Percentiles rank a stretch among this genome's conserved stretches.
Evolutionary conservation across 192 early-diverging fungal genomes (phyloP).

Genomic region (Allomyces arbusculus): DNA sequence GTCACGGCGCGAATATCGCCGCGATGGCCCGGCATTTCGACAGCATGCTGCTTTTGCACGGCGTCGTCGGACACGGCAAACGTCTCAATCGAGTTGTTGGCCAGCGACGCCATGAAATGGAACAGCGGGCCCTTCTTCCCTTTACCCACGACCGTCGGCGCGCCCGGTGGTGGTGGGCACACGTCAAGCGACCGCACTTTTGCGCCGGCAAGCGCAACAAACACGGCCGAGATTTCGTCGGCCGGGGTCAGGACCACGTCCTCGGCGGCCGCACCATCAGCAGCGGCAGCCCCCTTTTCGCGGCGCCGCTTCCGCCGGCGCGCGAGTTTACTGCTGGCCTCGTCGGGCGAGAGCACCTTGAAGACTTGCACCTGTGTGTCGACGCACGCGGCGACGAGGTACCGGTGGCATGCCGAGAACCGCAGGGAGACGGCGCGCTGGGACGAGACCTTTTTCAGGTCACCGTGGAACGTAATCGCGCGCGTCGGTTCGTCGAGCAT

Average conservation of each 20-base stretch:
- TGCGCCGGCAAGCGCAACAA: slow-evolving; percentile 47
- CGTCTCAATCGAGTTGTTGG: slow-evolving; percentile 67
- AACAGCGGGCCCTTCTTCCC: slow-evolving; percentile 2
- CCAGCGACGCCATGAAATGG: slow-evolving; percentile 46
- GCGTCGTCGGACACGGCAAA: slow-evolving; percentile 43
- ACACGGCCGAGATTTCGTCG: slow-evolving; percentile 56
- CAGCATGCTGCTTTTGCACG: slow-evolving; percentile 35
- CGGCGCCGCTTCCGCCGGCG: slow-evolving; percentile 54
- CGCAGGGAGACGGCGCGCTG: slow-evolving; percentile 58
- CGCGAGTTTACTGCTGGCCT: slow-evolving; percentile 64
- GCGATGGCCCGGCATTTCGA: slow-evolving; percentile 79
- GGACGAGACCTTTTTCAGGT: background rate
- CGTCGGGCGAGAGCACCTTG: slow-evolving; percentile 49
- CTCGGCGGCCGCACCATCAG: slow-evolving; percentile 16
- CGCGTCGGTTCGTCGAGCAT: background rate
- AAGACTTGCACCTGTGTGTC: slow-evolving; percentile 72
- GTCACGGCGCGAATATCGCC: slow-evolving; percentile 73
- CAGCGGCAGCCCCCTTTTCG: slow-evolving; percentile 40
- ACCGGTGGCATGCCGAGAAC: slow-evolving; percentile 59
- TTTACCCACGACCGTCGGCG: background rate
- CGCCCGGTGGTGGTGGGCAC: slow-evolving; percentile 9
- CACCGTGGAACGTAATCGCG: background rate
- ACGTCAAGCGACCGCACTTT: slow-evolving; percentile 73
- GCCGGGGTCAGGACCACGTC: slow-evolving; percentile 35
- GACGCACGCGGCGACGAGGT: slow-evolving; percentile 55